A percentile compares a stretch with the other conserved stretches of the same genome.
Conservation (phyloP, 495 filamentous ascomycete species). For the Neurospora sp. region DNA sequence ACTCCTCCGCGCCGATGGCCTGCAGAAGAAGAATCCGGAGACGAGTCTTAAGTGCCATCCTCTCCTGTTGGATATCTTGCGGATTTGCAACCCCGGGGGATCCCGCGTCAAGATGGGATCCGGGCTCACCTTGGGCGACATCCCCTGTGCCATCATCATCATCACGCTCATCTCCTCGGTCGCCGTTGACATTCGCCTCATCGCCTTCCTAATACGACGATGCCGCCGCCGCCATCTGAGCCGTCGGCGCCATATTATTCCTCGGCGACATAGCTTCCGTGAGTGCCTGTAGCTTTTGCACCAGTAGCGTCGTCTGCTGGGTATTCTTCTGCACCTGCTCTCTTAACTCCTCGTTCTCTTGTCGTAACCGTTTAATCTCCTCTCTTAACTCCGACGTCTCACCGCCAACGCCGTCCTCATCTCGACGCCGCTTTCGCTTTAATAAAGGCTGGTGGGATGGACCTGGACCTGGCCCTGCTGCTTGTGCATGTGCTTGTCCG, state of each 20-base stretch:
- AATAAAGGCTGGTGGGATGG: neutral
- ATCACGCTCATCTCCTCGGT: neutral
- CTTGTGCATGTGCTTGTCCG: conserved; percentile 20
- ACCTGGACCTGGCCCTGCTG: neutral
- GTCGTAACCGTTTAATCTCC: conserved; percentile 27
- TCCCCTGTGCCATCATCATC: neutral
- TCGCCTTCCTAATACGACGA: neutral
- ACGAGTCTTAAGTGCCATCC: neutral
- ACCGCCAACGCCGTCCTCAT: conserved; percentile 6
- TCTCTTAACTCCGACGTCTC: conserved; percentile 22
- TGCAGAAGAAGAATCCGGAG: neutral
- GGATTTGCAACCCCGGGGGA: neutral
- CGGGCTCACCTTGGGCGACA: neutral
- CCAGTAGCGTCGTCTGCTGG: conserved; percentile 18
- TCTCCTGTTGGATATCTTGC: neutral
- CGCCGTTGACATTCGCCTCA: neutral
- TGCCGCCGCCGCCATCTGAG: neutral
- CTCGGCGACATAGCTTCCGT: conserved; percentile 7
- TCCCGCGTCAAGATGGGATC: neutral
- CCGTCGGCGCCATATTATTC: neutral
- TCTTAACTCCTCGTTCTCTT: conserved; percentile 29
- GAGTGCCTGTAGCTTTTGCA: conserved; percentile 19
- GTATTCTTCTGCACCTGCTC: conserved; percentile 22
- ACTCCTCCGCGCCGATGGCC: neutral
- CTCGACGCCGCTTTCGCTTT: conserved; percentile 1